Percentiles rank a stretch among this genome's conserved stretches.
These are phyloP conservation scores for Trichoderma guizhouense DNA, from an alignment of 2,329 filamentous ascomycete species.

Conservation along the genomic window DNA sequence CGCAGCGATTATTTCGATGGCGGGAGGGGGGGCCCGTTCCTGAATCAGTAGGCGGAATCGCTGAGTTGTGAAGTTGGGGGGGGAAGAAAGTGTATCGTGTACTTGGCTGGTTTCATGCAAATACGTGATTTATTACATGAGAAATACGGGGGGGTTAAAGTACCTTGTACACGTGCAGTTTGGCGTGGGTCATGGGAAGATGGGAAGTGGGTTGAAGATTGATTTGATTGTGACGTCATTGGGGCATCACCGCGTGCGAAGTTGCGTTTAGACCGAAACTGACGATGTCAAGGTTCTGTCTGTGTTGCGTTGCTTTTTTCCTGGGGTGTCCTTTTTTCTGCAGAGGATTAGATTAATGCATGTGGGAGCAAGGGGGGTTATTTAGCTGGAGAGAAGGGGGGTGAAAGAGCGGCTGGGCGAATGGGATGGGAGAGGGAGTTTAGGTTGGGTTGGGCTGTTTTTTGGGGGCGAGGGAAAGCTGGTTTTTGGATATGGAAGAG, in stretches of 20 bases:
- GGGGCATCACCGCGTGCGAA: constrained; percentile 5
- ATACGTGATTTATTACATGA: background rate
- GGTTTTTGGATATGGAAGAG: background rate
- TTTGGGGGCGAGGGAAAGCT: background rate
- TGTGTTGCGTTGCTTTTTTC: background rate
- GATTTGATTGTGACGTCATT: constrained; percentile 7
- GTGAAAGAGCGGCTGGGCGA: background rate
- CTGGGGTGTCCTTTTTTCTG: background rate
- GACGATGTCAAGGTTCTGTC: background rate
- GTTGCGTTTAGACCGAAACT: no score
- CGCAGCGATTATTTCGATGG: constrained; percentile 17
- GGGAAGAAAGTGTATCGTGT: background rate
- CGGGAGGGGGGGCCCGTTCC: constrained; percentile 11
- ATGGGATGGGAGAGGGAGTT: background rate
- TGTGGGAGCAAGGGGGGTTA: background rate
- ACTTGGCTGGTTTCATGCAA: background rate
- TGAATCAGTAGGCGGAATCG: background rate
- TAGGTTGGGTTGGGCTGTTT: background rate
- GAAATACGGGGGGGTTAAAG: background rate
- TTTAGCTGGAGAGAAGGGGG: background rate
- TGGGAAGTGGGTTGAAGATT: background rate
- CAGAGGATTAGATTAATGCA: background rate
- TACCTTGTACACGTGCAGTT: background rate
- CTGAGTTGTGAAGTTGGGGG: background rate
- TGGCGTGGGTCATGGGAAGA: background rate